phyloP scores from a whole-genome alignment of 495 filamentous ascomycete species.

The Achaetomiella virescens region DNA sequence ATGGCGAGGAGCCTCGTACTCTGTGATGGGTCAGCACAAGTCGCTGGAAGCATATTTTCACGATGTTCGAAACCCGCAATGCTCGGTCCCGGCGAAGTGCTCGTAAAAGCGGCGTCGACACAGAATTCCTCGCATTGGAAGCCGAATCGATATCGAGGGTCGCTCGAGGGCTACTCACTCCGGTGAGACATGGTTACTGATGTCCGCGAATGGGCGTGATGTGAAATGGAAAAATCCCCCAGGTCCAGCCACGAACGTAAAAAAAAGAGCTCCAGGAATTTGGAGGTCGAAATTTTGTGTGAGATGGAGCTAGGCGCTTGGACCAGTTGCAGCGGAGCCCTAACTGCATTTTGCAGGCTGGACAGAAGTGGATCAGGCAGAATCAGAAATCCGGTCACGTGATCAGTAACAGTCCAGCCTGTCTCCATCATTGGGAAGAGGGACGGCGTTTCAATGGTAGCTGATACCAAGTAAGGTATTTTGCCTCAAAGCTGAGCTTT shows the following conservation, averaged over 20 bases:
- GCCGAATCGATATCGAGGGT: background rate
- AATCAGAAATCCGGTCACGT: background rate
- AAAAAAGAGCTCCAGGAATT: constrained; percentile 21
- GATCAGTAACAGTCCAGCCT: too few species aligned
- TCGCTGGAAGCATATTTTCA: background rate
- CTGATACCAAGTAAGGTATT: too few species aligned
- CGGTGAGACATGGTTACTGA: constrained; percentile 35
- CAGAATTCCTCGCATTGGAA: constrained; percentile 5
- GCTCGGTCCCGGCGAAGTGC: constrained; percentile 2
- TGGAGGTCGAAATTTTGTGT: constrained; percentile 27
- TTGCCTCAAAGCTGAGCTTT: too few species aligned
- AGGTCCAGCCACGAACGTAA: constrained; percentile 14
- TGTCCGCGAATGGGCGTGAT: constrained; percentile 23
- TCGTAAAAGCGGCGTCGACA: background rate
- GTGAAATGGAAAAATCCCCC: constrained; percentile 25
- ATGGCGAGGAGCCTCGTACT: constrained; percentile 91
- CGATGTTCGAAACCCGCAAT: background rate
- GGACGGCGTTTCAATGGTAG: too few species aligned
- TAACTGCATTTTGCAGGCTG: constrained; percentile 16
- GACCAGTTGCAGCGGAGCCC: constrained; percentile 30
- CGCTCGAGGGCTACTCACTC: constrained; percentile 24
- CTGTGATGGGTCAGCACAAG: constrained; percentile 45
- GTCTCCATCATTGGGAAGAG: too few species aligned
- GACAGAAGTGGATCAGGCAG: background rate
- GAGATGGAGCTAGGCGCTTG: constrained; percentile 21